Evolutionary conservation across 768 basidiomycete genomes (phyloP), one percentile per base, ranked within the genome.

Genomic region (Termitomyces sp.): DNA sequence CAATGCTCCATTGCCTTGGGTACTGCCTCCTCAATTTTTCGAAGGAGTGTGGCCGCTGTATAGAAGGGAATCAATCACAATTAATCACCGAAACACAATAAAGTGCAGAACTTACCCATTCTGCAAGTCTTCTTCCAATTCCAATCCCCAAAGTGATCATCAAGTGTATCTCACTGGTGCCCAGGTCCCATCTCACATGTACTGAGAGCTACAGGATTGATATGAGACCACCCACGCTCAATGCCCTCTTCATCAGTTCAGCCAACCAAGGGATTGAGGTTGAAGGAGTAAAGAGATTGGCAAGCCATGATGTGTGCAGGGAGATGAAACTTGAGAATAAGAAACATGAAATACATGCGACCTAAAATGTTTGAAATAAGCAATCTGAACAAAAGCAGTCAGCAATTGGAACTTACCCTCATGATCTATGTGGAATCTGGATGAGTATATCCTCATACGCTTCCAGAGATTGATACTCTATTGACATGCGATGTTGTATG

Each of bases 151-250:
- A 65, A 70, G 24, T 71, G 68, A 37, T 67, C 64, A 36, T 72
- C 65, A 1, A 74, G 27, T 0, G 52, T 63, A 31, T 72, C 70
- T 6, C 63, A 57, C 12, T 69, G 58, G 8, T 62, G 60, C 3
- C 70, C 72, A 9, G 70, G 68, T 4, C 72, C 73, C 75, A 77
- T 76, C 63, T 74, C 74, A 16, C 63, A 53, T 5, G 72, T 73
- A 39, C 71, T 71, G 8, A 51, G 45, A 7, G 72, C 67, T 0
- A 68, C 47, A 0, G 60, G 61, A 58, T 74, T 73, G 34, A 69
- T 65, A n/a, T 63, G 39, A 0, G 70, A 60, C 73, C 73, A 76
- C 0, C 62, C 64, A 5, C 68, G 57, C 58, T 76, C 74, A 11
- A 67, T 56, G 0, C 61, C 69, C 47, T 76, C 75, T 0, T 73